Evolutionary conservation across 75 land plant species (phyloP), one percentile per base, ranked within the genome.

Genomic region (Sequoiadendron giganteum): DNA sequence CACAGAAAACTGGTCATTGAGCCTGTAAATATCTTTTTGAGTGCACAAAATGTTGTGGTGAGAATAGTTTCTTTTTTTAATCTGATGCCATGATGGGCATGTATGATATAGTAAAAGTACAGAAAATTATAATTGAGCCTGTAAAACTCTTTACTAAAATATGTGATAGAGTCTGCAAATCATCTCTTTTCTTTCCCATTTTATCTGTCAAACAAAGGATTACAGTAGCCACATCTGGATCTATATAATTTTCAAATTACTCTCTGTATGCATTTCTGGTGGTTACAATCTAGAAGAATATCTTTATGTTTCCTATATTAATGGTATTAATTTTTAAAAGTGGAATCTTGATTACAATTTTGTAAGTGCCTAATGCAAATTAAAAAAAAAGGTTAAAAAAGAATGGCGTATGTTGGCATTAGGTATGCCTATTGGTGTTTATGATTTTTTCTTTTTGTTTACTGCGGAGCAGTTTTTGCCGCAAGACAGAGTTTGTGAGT

Each of bases 401-500:
- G 16, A 13, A 52, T 52, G 55, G 55, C 55, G 14, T 52, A 13
- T 52, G 55, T 52, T 52, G 55, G 55, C 55, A 52, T 52, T 52
- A 52, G 55, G 7, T 19, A 58, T 3, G 0, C 5, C 16, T 19
- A 19, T 15, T 58, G 25, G 25, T 58, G 36, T 47, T 86, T 56
- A 11, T 40, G 21, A 5, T 58, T 58, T 58, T 56, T 58, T 58
- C n/a, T 18, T 32, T 49, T 47, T 79, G 34, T 86, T 38, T 28
- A 21, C 48, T 88, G 55, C 34, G 55, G 49, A 47, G 40, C 90
- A 97, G 99, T 97, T 98, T 89, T 90, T 98, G 52, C 99, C 99
- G 36, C 99, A 97, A 91, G 99, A 98, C 77, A 91, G 99, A 65
- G 99, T 98, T 2, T 97, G 96, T 86, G 99, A 98, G 88, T 97